A percentile compares a stretch with the other conserved stretches of the same genome.
Conservation (phyloP, 2,329 filamentous ascomycete genomes). For the Rhinocladiella similis region DNA sequence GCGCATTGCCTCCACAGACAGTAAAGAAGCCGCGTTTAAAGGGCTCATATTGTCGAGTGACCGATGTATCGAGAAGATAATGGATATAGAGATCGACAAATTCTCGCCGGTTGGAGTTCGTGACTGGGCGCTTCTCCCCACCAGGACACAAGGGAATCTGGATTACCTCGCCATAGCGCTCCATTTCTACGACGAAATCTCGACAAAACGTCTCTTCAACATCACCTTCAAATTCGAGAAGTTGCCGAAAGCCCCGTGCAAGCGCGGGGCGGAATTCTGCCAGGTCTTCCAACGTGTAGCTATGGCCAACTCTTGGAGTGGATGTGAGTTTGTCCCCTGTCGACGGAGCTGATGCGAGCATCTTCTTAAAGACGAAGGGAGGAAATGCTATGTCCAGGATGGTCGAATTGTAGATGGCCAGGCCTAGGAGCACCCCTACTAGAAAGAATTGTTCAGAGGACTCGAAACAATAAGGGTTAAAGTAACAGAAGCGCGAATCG, state of each 20-base stretch:
- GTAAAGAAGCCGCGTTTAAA: conserved; percentile 95
- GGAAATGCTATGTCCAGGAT: conserved; percentile 87
- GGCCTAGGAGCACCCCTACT: conserved; percentile 80
- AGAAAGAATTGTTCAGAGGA: conserved; percentile 90
- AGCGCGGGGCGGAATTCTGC: conserved; percentile 77
- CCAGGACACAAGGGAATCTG: conserved; percentile 71
- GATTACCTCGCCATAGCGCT: conserved; percentile 70
- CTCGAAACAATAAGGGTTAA: conserved; percentile 87
- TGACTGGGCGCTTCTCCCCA: conserved; percentile 74
- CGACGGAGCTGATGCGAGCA: conserved; percentile 73
- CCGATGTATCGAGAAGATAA: conserved; percentile 74
- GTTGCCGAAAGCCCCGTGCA: conserved; percentile 70
- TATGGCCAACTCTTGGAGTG: conserved; percentile 60
- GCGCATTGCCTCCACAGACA: conserved; percentile 83
- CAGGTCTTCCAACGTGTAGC: conserved; percentile 76
- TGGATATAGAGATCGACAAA: conserved; percentile 84
- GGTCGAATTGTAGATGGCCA: conserved; percentile 93
- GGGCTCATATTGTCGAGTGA: conserved; percentile 82
- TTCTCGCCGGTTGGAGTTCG: conserved; percentile 78
- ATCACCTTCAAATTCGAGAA: conserved; percentile 81
- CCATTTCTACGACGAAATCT: conserved; percentile 75
- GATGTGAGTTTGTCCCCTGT: conserved; percentile 57
- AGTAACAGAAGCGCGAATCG: conserved; percentile 87
- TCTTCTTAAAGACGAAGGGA: conserved; percentile 84
- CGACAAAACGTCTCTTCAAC: conserved; percentile 78